Percentiles rank a stretch among this genome's conserved stretches.
Conservation (phyloP, 805 yeast genomes). For the Candida xyloterini region DNA sequence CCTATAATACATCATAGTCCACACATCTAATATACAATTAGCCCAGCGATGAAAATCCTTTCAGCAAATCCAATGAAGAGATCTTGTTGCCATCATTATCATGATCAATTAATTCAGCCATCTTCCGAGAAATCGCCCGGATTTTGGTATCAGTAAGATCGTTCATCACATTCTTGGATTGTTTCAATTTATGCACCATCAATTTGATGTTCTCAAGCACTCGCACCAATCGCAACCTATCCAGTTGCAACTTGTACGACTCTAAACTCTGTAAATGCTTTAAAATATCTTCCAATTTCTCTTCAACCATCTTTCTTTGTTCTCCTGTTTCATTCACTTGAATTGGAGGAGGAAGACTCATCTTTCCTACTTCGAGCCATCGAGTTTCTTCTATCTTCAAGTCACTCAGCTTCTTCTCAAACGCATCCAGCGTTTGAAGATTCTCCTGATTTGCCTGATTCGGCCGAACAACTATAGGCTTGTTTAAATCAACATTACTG, state of each 20-base stretch:
- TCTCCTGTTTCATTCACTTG: conserved; percentile 12
- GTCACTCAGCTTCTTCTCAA: conserved; percentile 41
- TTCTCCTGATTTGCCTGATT: conserved; percentile 62
- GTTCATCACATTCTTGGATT: conserved; percentile 23
- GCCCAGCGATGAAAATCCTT: conserved; percentile 29
- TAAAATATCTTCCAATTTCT: conserved; percentile 17
- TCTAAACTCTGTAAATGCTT: conserved; percentile 15
- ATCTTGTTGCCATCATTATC: conserved; percentile 25
- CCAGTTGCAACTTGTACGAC: conserved; percentile 8
- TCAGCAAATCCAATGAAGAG: conserved; percentile 34
- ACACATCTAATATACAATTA: conserved; percentile 18
- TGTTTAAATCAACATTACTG: conserved; percentile 27
- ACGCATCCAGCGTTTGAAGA: conserved; percentile 43
- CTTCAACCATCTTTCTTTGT: conserved; percentile 4
- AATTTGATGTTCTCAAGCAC: conserved; percentile 38
- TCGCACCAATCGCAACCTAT: conserved; percentile 11
- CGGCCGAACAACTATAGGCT: conserved; percentile 41
- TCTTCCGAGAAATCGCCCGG: conserved; percentile 17
- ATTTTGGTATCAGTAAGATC: conserved; percentile 22
- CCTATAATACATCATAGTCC: conserved; percentile 37
- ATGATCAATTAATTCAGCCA: conserved; percentile 21
- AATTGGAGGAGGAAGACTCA: conserved; percentile 10
- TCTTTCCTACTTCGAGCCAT: conserved; percentile 36
- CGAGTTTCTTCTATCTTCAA: conserved; percentile 44
- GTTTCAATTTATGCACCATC: conserved; percentile 26